These are phyloP conservation scores for Saitozyma sp. DNA, from an alignment of 768 basidiomycete species.

Conservation along the genomic window DNA sequence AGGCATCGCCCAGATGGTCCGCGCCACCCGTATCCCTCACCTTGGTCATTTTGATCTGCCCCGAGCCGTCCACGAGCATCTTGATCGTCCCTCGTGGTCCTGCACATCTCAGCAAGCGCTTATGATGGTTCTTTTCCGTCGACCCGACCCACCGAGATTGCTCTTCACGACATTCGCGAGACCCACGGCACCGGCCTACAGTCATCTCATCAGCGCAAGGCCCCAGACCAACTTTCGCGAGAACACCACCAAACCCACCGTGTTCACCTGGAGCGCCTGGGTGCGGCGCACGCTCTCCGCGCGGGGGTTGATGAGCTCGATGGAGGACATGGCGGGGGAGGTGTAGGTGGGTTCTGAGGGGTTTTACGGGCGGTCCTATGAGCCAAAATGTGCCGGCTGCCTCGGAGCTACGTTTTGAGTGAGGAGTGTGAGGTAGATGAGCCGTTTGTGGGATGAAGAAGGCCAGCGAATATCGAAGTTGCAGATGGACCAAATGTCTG, in stretches of 20 bases:
- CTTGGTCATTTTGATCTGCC: constrained; percentile 98
- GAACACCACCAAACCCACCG: constrained; percentile 26
- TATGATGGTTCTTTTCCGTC: background rate
- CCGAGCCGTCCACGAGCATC: constrained; percentile 98
- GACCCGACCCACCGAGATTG: constrained; percentile 72
- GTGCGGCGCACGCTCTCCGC: constrained; percentile 89
- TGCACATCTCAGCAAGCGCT: constrained; percentile 46
- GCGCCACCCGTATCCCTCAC: constrained; percentile 30
- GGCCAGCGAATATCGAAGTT: too few relatives aligned
- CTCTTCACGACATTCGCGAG: constrained; percentile 95
- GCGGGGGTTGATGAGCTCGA: constrained; percentile 95
- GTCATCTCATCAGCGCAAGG: constrained; percentile 43
- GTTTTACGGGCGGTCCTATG: too few relatives aligned
- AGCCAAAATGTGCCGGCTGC: too few relatives aligned
- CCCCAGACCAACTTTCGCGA: background rate
- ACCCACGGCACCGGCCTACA: constrained; percentile 88
- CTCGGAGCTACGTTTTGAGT: too few relatives aligned
- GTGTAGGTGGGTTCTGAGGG: too few relatives aligned
- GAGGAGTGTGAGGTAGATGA: too few relatives aligned
- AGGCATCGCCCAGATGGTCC: too few relatives aligned
- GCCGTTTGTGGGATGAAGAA: too few relatives aligned
- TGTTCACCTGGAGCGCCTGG: constrained; percentile 81
- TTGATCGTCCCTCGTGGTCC: constrained; percentile 96
- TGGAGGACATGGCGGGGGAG: constrained; percentile 40
- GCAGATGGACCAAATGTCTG: too few relatives aligned